phyloP scores from a whole-genome alignment of 306 rosid species.

The Comarum palustre region DNA sequence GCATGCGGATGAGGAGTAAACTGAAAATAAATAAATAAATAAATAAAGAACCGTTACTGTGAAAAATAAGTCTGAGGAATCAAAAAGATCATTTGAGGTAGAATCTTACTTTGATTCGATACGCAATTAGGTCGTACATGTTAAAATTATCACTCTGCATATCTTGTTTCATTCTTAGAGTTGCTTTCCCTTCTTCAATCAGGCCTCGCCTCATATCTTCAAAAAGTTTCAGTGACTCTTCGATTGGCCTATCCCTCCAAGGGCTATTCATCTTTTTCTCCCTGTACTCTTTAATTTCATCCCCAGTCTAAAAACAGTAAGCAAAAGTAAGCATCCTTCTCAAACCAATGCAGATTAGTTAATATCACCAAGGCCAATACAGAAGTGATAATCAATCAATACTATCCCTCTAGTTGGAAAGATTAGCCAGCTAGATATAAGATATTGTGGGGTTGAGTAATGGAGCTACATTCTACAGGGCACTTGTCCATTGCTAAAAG shows the following conservation, averaged over 20 bases:
- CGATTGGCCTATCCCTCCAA: slow-evolving; percentile 88
- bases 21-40: slow-evolving; percentile 51
- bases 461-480: not conserved
- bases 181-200: slow-evolving; percentile 92
- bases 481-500: not conserved
- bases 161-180: slow-evolving; percentile 98
- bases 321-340: slow-evolving; percentile 11
- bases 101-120: slow-evolving; percentile 74
- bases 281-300: slow-evolving; percentile 82
- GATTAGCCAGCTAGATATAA: not conserved
- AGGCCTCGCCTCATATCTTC: slow-evolving; percentile 84
- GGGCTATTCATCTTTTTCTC: slow-evolving; percentile 96
- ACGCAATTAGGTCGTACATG: slow-evolving; percentile 98
- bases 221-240: slow-evolving; percentile 77
- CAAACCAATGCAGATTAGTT: not conserved
- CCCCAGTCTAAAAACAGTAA: slow-evolving; percentile 66
- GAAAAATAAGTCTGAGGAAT: slow-evolving; percentile 13
- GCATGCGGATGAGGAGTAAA: slow-evolving; percentile 96
- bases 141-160: slow-evolving; percentile 97
- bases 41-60: slow-evolving; percentile 27
- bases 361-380: not conserved
- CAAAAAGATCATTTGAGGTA: slow-evolving; percentile 8
- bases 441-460: not conserved
- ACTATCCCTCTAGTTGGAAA: not conserved
- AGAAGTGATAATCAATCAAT: not conserved